phyloP scores from a whole-genome alignment of 495 filamentous ascomycete species.

The Coniosporium apollinis region DNA sequence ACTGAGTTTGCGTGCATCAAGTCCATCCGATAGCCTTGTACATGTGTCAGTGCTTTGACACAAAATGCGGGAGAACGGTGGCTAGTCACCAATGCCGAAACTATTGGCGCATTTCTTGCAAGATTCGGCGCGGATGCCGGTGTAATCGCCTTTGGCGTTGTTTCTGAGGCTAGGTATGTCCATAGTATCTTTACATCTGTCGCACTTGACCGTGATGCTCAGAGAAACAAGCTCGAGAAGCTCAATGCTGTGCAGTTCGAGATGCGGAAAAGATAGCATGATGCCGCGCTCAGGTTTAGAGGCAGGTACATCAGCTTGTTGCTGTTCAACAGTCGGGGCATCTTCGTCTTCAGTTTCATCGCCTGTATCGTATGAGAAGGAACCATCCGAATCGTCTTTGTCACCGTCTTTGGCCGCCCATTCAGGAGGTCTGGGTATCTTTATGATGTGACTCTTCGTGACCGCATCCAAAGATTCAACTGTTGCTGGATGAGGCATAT shows the following conservation, averaged over 20 bases:
- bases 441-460: slow-evolving; percentile 47
- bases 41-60: background rate
- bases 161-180: slow-evolving; percentile 53
- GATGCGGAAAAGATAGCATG: slow-evolving; percentile 62
- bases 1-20: slow-evolving; percentile 61
- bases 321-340: slow-evolving; percentile 19
- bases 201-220: slow-evolving; percentile 65
- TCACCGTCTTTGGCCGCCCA: slow-evolving; percentile 42
- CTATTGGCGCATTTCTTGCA: slow-evolving; percentile 67
- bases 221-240: slow-evolving; percentile 54
- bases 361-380: slow-evolving; percentile 12
- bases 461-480: too few relatives aligned
- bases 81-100: slow-evolving; percentile 37
- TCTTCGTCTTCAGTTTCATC: slow-evolving; percentile 24
- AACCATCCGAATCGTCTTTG: slow-evolving; percentile 6
- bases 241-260: slow-evolving; percentile 71
- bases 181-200: slow-evolving; percentile 61
- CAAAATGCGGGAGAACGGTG: background rate
- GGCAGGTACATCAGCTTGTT: slow-evolving; percentile 4
- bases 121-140: slow-evolving; percentile 22
- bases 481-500: background rate
- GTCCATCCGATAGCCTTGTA: slow-evolving; percentile 48
- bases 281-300: slow-evolving; percentile 42
- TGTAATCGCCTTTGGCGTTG: slow-evolving; percentile 19
- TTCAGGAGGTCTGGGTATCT: slow-evolving; percentile 70